Evolutionary conservation across 1,284 basidiomycete genomes (phyloP).

Genomic region (Irpex lacteus): DNA sequence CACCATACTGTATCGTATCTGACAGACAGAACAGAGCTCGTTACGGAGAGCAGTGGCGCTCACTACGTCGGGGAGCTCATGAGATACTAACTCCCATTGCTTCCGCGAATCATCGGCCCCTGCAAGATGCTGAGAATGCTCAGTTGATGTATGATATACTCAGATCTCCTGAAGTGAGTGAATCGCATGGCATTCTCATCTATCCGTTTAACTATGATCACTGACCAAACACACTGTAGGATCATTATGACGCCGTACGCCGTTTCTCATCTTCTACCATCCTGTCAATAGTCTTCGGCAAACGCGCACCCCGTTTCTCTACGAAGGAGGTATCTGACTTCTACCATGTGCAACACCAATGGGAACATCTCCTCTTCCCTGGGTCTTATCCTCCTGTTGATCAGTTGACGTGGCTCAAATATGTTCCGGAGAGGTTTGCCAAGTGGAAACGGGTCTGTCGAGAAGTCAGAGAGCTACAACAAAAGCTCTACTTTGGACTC

Average conservation of each 20-base stretch:
- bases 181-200: background rate
- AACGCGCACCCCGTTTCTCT: slow-evolving; percentile 26
- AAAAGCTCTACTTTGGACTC: slow-evolving; percentile 22
- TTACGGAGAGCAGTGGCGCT: slow-evolving; percentile 27
- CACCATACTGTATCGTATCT: background rate
- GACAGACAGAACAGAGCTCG: background rate
- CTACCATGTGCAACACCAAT: slow-evolving; percentile 26
- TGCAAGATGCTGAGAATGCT: slow-evolving; percentile 29
- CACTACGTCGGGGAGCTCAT: slow-evolving; percentile 27
- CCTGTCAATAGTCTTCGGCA: slow-evolving; percentile 29
- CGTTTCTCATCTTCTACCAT: slow-evolving; percentile 28
- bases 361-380: slow-evolving; percentile 26
- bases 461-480: slow-evolving; percentile 22
- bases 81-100: slow-evolving; percentile 28
- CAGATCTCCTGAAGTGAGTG: slow-evolving; percentile 28
- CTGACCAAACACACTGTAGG: slow-evolving; percentile 16
- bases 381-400: slow-evolving; percentile 35
- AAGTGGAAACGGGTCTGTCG: slow-evolving; percentile 29
- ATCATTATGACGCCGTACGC: slow-evolving; percentile 25
- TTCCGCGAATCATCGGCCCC: slow-evolving; percentile 22
- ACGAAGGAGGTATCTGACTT: slow-evolving; percentile 23
- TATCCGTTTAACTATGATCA: background rate
- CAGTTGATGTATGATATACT: slow-evolving; percentile 34
- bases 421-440: slow-evolving; percentile 32
- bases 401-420: slow-evolving; percentile 31